Percentiles rank a stretch among this genome's conserved stretches.
Evolutionary conservation across 2,329 filamentous ascomycete genomes (phyloP).

Genomic region (Colletotrichum navitas): DNA sequence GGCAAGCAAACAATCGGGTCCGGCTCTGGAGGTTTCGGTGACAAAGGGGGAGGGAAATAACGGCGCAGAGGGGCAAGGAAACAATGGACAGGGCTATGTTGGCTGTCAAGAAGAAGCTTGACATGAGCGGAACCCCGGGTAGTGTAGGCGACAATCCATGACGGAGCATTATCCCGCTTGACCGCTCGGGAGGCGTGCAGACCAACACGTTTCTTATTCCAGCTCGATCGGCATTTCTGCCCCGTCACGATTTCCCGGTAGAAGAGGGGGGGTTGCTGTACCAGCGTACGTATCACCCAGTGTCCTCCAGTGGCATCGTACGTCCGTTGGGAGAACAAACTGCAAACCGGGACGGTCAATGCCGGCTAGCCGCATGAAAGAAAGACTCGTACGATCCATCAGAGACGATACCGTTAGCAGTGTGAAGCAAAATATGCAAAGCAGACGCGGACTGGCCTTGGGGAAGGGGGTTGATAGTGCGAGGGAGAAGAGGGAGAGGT

Average conservation of each 20-base stretch:
- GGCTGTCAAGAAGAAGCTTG: not conserved
- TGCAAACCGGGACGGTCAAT: not conserved
- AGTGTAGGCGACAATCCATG: not conserved
- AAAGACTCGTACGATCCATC: not conserved
- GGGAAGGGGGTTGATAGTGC: no score
- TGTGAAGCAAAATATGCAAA: slow-evolving; percentile 1
- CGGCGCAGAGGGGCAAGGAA: not conserved
- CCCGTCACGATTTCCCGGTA: slow-evolving; percentile 1
- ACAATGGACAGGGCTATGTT: not conserved
- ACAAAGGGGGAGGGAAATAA: not conserved
- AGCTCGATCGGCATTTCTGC: slow-evolving; percentile 9
- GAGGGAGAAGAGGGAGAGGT: not conserved
- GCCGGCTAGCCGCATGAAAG: slow-evolving; percentile 9
- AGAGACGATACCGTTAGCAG: not conserved
- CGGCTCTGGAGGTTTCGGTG: not conserved
- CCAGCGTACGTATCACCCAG: not conserved
- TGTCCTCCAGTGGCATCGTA: not conserved
- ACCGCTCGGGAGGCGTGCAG: slow-evolving; percentile 7
- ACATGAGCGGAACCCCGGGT: not conserved
- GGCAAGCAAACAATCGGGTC: not conserved
- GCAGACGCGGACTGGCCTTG: not conserved
- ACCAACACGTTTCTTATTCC: slow-evolving; percentile 22
- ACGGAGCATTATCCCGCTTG: not conserved
- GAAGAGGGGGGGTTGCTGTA: not conserved
- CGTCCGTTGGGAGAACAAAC: slow-evolving; percentile 10